These are phyloP conservation scores for Phytophthora melonis DNA, from an alignment of 352 stramenopile species.

Conservation along the genomic window DNA sequence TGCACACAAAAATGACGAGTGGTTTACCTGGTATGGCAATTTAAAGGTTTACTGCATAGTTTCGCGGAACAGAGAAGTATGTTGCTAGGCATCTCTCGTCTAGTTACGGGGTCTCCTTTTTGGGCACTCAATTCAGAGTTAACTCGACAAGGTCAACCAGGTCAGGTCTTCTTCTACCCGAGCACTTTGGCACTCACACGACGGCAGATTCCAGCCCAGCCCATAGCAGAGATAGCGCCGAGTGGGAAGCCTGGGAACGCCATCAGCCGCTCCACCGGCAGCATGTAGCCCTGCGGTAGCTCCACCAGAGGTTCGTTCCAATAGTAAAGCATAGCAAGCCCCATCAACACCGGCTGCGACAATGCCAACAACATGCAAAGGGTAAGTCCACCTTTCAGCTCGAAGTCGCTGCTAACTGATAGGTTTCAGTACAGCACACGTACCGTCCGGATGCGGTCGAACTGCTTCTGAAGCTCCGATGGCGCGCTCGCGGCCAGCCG, in stretches of 20 bases:
- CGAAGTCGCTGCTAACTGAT: neutral
- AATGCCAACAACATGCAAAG: slow-evolving; percentile 4
- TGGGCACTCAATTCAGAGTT: neutral
- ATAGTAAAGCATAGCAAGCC: slow-evolving; percentile 65
- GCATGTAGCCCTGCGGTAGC: slow-evolving; percentile 79
- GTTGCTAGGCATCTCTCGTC: neutral
- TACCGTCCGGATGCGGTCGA: slow-evolving; percentile 78
- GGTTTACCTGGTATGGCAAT: too few relatives aligned
- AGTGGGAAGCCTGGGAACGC: slow-evolving; percentile 82
- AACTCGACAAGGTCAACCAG: neutral
- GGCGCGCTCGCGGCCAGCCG: slow-evolving; percentile 71
- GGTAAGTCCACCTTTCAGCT: neutral
- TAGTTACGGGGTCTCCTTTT: slow-evolving; percentile 3
- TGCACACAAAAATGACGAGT: too few relatives aligned
- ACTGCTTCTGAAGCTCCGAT: slow-evolving; percentile 78
- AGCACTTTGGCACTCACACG: slow-evolving; percentile 78
- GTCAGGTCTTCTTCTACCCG: slow-evolving; percentile 38
- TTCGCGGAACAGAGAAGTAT: too few relatives aligned
- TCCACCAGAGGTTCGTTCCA: slow-evolving; percentile 81
- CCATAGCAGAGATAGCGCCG: slow-evolving; percentile 77
- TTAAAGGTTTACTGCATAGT: too few relatives aligned
- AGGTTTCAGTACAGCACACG: neutral
- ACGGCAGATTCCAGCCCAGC: slow-evolving; percentile 80
- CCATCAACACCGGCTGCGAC: slow-evolving; percentile 67
- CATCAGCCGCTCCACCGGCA: slow-evolving; percentile 81